A percentile compares a stretch with the other conserved stretches of the same genome.
These are phyloP conservation scores for Agarophyton chilense DNA, from an alignment of 23 red algal species.

Conservation along the genomic window DNA sequence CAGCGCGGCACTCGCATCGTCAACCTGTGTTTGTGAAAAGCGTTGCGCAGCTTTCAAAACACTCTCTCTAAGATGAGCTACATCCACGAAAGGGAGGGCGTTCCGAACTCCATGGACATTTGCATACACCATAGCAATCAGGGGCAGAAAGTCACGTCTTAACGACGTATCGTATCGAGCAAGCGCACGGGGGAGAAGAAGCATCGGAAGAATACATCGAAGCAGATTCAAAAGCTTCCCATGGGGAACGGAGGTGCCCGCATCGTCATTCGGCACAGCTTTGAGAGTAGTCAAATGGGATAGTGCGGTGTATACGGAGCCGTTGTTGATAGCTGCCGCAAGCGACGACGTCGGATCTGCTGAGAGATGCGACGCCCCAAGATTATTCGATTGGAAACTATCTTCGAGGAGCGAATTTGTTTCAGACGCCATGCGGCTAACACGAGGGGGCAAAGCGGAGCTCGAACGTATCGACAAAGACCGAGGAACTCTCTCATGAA, in stretches of 20 bases:
- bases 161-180: background rate
- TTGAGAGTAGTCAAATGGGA: background rate
- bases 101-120: background rate
- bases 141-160: background rate
- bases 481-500: no score
- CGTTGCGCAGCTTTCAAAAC: background rate
- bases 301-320: background rate
- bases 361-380: background rate
- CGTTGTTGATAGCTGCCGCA: background rate
- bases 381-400: background rate
- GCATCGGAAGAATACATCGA: background rate
- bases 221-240: background rate
- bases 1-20: conserved; percentile 9
- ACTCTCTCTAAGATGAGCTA: background rate
- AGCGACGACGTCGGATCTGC: background rate
- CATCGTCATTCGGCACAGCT: background rate
- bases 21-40: background rate
- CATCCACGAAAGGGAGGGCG: background rate
- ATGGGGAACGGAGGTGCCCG: background rate
- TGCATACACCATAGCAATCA: background rate
- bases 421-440: background rate
- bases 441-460: background rate
- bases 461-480: no score
- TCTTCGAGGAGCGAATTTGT: background rate
- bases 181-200: conserved; percentile 9